Evolutionary conservation across 1,284 basidiomycete genomes (phyloP).

Genomic region (Wallemia hederae): DNA sequence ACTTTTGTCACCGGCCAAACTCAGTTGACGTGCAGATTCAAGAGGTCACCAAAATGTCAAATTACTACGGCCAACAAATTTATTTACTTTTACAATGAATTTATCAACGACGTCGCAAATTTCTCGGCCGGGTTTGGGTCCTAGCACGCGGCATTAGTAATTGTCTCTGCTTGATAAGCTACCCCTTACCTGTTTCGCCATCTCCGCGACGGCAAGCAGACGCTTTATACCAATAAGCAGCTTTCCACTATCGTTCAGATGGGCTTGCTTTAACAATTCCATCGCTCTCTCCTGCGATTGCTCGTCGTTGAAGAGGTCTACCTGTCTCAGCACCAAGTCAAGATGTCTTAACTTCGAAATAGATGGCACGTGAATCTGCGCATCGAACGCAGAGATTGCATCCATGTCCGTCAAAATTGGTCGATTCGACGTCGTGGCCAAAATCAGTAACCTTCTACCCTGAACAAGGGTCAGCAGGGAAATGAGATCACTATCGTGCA

Average conservation of each 20-base stretch:
- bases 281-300: constrained; percentile 33
- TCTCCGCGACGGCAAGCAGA: constrained; percentile 69
- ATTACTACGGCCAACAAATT: not conserved
- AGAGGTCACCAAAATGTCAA: not conserved
- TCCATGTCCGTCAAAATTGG: constrained; percentile 73
- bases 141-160: not conserved
- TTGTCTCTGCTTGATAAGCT: not conserved
- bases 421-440: constrained; percentile 73
- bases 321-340: constrained; percentile 51
- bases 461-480: constrained; percentile 11
- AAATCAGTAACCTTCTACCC: constrained; percentile 68
- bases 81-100: no score
- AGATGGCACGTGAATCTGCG: constrained; percentile 59
- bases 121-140: constrained; percentile 1
- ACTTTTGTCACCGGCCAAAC: not conserved
- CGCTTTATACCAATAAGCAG: constrained; percentile 81
- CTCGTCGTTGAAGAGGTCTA: constrained; percentile 38
- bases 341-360: constrained; percentile 43
- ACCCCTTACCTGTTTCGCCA: constrained; percentile 53
- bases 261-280: constrained; percentile 39
- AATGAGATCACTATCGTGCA: not conserved
- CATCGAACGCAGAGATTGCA: constrained; percentile 59
- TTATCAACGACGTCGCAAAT: not conserved
- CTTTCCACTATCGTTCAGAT: constrained; percentile 29
- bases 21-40: not conserved